phyloP scores from a whole-genome alignment of 352 stramenopile genomes.

The Blastocystis sp. region DNA sequence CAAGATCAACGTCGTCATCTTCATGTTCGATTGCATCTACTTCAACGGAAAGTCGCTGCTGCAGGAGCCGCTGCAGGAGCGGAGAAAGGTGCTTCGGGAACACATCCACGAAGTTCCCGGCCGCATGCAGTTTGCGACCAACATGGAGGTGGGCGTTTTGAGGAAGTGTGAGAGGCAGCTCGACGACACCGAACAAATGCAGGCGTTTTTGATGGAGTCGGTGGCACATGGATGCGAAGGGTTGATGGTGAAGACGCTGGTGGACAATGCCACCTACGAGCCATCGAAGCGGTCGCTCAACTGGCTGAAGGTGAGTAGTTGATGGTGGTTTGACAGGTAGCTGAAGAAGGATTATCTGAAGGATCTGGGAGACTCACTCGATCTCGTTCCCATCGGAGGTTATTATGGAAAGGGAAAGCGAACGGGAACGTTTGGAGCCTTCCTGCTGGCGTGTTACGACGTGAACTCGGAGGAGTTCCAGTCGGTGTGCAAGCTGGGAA shows the following conservation, averaged over 20 bases:
- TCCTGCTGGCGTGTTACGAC: conserved; percentile 94
- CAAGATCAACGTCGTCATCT: conserved; percentile 73
- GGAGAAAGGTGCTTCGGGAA: conserved; percentile 76
- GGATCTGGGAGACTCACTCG: conserved; percentile 80
- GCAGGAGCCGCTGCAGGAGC: conserved; percentile 72
- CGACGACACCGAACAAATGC: conserved; percentile 72
- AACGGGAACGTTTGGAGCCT: conserved; percentile 90
- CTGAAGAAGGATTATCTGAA: conserved; percentile 99
- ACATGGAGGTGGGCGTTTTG: conserved; percentile 62
- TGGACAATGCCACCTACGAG: conserved; percentile 85
- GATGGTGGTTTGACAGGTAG: conserved; percentile 39
- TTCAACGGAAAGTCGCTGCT: conserved; percentile 88
- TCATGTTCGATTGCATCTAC: conserved; percentile 96
- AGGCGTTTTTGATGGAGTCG: conserved; percentile 84
- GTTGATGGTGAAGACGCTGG: conserved; percentile 98
- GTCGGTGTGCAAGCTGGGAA: conserved; percentile 83
- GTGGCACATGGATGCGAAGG: conserved; percentile 79
- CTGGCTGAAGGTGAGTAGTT: conserved; percentile 81
- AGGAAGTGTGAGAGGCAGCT: conserved; percentile 59
- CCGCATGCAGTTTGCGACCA: conserved; percentile 83
- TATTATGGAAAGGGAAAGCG: conserved; percentile 88
- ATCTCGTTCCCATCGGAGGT: conserved; percentile 93
- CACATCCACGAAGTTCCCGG: conserved; percentile 81
- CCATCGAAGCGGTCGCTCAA: conserved; percentile 91
- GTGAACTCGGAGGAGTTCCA: conserved; percentile 91